Conservation (phyloP, 2,329 filamentous ascomycete genomes). For the Colletotrichum magnum region DNA sequence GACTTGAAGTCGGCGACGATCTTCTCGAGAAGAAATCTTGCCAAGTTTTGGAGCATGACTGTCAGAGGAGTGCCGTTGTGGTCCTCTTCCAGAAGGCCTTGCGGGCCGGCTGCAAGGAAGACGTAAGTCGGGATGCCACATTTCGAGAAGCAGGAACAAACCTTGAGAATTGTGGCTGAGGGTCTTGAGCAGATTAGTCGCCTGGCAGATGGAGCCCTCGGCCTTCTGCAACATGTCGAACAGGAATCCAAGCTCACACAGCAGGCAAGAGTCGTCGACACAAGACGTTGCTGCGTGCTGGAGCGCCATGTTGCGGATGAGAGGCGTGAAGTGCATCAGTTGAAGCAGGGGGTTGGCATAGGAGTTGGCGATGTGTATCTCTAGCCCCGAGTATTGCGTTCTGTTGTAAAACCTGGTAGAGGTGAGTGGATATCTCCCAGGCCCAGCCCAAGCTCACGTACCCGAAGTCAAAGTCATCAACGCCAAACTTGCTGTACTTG, state of each 20-base stretch:
- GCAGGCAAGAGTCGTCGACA: constrained; percentile 83
- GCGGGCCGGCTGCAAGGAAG: constrained; percentile 69
- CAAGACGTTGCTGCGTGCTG: constrained; percentile 91
- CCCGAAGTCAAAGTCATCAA: constrained; percentile 99
- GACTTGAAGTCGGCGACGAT: constrained; percentile 83
- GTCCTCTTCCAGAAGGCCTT: constrained; percentile 90
- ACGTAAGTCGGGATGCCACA: constrained; percentile 42
- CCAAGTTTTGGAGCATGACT: constrained; percentile 87
- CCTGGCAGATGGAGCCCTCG: constrained; percentile 92
- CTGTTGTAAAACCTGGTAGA: constrained; percentile 87
- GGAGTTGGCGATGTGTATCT: constrained; percentile 97
- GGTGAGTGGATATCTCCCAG: constrained; percentile 39
- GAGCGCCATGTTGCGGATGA: constrained; percentile 88
- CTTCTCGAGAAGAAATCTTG: constrained; percentile 87
- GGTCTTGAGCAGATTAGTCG: constrained; percentile 93
- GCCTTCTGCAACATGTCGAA: constrained; percentile 99
- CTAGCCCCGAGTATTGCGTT: constrained; percentile 89
- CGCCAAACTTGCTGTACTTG: constrained; percentile 98
- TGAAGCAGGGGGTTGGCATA: constrained; percentile 95
- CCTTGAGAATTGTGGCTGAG: constrained; percentile 87
- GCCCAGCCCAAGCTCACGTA: constrained; percentile 57
- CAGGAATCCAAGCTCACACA: constrained; percentile 95
- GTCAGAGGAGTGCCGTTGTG: constrained; percentile 80
- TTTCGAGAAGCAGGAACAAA: constrained; percentile 47
- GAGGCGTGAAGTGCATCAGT: constrained; percentile 89